A percentile compares a stretch with the other conserved stretches of the same genome.
phyloP scores from a whole-genome alignment of 768 basidiomycete genomes.

The Agaricus blazei region DNA sequence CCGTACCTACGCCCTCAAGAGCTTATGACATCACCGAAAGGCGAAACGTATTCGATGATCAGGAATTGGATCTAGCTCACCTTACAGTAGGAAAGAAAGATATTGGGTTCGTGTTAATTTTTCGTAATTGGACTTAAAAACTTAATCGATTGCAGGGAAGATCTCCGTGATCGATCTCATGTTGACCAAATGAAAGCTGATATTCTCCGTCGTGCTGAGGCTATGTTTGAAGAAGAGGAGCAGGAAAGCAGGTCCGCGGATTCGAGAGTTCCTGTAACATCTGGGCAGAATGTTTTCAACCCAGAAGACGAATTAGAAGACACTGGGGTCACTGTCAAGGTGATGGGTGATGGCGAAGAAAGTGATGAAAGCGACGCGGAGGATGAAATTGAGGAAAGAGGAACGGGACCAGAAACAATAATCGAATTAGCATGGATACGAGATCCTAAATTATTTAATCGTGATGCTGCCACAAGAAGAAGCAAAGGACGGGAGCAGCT shows the following conservation, averaged over 20 bases:
- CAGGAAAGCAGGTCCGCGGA: slow-evolving; percentile 19
- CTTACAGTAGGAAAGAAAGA: slow-evolving; percentile 63
- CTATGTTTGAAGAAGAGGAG: slow-evolving; percentile 58
- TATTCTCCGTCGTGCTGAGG: slow-evolving; percentile 74
- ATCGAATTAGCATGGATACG: slow-evolving; percentile 75
- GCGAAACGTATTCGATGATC: slow-evolving; percentile 72
- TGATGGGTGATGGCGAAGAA: slow-evolving; percentile 57
- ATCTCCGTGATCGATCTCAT: slow-evolving; percentile 52
- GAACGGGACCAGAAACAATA: slow-evolving; percentile 48
- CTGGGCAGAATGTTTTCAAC: slow-evolving; percentile 3
- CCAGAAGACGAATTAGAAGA: slow-evolving; percentile 15
- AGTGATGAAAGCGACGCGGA: slow-evolving; percentile 31
- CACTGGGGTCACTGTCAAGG: slow-evolving; percentile 31
- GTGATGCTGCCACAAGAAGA: slow-evolving; percentile 68
- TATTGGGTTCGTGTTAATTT: slow-evolving; percentile 30
- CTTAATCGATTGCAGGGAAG: slow-evolving; percentile 24
- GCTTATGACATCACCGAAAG: slow-evolving; percentile 36
- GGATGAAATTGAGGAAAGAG: slow-evolving; percentile 20
- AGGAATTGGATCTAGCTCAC: slow-evolving; percentile 56
- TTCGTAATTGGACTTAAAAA: not conserved
- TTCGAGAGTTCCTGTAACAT: not conserved
- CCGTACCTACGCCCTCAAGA: not conserved
- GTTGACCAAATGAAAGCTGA: slow-evolving; percentile 79
- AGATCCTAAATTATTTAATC: slow-evolving; percentile 70
- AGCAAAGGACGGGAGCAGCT: slow-evolving; percentile 65